Evolutionary conservation across 1,284 basidiomycete species (phyloP).

Genomic region (Ceraceosorus bombacis): DNA sequence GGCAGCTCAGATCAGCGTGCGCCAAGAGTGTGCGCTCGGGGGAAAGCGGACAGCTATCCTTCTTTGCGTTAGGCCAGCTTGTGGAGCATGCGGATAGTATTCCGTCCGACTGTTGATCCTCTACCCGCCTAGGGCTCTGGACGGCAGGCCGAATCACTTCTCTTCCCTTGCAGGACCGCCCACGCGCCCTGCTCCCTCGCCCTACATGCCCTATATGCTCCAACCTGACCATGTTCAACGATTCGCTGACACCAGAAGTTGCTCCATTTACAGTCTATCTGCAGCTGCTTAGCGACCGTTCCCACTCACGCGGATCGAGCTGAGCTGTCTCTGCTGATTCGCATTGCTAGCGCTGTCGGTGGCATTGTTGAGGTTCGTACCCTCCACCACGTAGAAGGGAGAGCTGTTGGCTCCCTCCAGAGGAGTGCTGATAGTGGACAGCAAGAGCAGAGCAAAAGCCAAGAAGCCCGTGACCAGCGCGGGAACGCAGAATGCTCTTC

Average conservation of each 20-base stretch:
- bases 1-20: no score
- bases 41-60: no score
- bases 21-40: no score
- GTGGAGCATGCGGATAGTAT: constrained; percentile 1
- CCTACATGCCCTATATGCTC: no score
- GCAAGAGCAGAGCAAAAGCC: constrained; percentile 8
- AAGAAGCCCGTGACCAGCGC: constrained; percentile 8
- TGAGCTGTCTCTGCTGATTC: neutral
- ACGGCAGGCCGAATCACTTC: no score
- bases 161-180: no score
- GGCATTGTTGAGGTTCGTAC: constrained; percentile 1
- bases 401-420: neutral
- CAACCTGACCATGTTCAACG: no score
- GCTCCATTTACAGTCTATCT: no score
- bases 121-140: no score
- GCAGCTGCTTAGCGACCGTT: no score
- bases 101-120: neutral
- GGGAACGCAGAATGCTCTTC: constrained; percentile 7
- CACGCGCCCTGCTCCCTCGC: no score
- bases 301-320: neutral
- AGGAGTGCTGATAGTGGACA: constrained; percentile 9
- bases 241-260: no score
- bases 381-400: constrained; percentile 7
- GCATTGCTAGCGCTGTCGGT: neutral
- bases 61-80: neutral